phyloP scores from a whole-genome alignment of 805 yeast genomes.

The Candida oleophila region DNA sequence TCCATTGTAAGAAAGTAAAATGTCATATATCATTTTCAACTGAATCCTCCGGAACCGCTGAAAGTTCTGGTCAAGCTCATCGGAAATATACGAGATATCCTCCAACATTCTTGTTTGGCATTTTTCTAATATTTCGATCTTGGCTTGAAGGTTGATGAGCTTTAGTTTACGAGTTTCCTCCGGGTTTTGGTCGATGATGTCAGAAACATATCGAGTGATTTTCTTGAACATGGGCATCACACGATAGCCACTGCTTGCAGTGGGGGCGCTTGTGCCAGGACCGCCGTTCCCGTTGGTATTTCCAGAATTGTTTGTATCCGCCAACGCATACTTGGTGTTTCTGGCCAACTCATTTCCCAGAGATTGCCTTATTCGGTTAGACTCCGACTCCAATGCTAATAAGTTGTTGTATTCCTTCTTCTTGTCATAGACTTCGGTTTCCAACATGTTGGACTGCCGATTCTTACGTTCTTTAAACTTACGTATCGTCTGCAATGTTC shows the following conservation, averaged over 20 bases:
- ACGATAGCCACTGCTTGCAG: slow-evolving; percentile 38
- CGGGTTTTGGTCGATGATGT: slow-evolving; percentile 66
- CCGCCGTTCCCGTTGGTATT: slow-evolving; percentile 23
- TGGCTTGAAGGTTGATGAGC: slow-evolving; percentile 48
- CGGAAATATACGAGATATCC: slow-evolving; percentile 40
- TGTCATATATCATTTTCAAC: slow-evolving; percentile 49
- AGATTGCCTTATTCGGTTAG: slow-evolving; percentile 23
- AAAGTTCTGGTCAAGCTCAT: slow-evolving; percentile 46
- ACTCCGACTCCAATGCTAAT: slow-evolving; percentile 29
- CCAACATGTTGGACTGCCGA: slow-evolving; percentile 31
- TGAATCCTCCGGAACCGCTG: slow-evolving; percentile 50
- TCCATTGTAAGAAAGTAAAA: slow-evolving; percentile 52
- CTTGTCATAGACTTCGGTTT: slow-evolving; percentile 31
- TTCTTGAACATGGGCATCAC: slow-evolving; percentile 51
- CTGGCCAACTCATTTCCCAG: slow-evolving; percentile 19
- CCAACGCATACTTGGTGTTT: slow-evolving; percentile 20
- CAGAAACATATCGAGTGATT: slow-evolving; percentile 51
- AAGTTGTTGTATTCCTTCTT: slow-evolving; percentile 29
- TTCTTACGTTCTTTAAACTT: slow-evolving; percentile 52
- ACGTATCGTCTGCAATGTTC: slow-evolving; percentile 55
- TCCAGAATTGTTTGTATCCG: slow-evolving; percentile 11
- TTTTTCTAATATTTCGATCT: slow-evolving; percentile 50
- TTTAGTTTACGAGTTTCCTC: slow-evolving; percentile 59
- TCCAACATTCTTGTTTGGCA: slow-evolving; percentile 47
- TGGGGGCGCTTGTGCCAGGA: not conserved